Percentiles rank a stretch among this genome's conserved stretches.
These are phyloP conservation scores for Cylindrotheca closterium DNA, from an alignment of 108 stramenopile genomes.

Conservation along the genomic window DNA sequence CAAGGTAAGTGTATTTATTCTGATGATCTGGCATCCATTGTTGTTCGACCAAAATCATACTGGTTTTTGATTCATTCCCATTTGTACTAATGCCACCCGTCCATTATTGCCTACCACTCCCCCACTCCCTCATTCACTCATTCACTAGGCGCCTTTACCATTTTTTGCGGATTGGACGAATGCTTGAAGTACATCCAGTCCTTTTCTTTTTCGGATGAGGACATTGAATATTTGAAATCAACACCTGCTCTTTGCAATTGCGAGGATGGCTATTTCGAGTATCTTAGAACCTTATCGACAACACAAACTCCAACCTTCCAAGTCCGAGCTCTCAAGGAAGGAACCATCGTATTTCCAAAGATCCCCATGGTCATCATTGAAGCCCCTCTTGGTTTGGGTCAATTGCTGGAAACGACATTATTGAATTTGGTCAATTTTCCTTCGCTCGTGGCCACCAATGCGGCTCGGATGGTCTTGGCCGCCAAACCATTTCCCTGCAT, in stretches of 20 bases:
- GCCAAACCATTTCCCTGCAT: conserved; percentile 73
- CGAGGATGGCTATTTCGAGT: conserved; percentile 87
- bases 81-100: no score
- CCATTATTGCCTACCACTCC: no score
- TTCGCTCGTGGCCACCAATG: conserved; percentile 93
- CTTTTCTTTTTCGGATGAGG: conserved; percentile 76
- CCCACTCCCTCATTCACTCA: no score
- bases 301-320: conserved; percentile 38
- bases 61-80: conserved; percentile 69
- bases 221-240: conserved; percentile 83
- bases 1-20: conserved; percentile 76
- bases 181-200: conserved; percentile 60
- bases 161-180: conserved; percentile 96
- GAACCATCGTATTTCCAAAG: conserved; percentile 85
- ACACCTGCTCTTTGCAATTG: conserved; percentile 57
- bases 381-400: conserved; percentile 89
- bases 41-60: not conserved
- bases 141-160: conserved; percentile 80
- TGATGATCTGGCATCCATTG: conserved; percentile 26
- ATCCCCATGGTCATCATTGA: conserved; percentile 79
- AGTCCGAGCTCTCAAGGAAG: conserved; percentile 83
- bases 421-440: conserved; percentile 95
- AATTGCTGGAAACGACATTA: conserved; percentile 96
- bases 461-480: conserved; percentile 93
- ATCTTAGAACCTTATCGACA: conserved; percentile 69